Percentiles rank a stretch among this genome's conserved stretches.
phyloP scores from a whole-genome alignment of 1,284 basidiomycete genomes.

The Golubevia pallescens region DNA sequence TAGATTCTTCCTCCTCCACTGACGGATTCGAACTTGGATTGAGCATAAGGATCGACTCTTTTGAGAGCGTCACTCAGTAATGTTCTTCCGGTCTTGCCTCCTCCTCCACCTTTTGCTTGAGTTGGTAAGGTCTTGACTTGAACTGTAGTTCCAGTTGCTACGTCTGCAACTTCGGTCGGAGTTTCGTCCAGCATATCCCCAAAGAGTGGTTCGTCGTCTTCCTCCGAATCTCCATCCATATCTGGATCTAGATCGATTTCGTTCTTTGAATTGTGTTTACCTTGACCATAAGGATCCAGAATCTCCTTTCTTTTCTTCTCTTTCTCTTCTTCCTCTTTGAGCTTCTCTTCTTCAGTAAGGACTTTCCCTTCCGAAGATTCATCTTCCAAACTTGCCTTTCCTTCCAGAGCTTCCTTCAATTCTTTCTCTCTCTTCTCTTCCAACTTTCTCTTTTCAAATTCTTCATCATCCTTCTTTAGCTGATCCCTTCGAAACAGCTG shows the following conservation, averaged over 20 bases:
- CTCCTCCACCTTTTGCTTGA: slow-evolving; percentile 35
- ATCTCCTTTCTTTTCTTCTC: background rate
- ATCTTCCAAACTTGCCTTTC: background rate
- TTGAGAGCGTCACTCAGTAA: slow-evolving; percentile 49
- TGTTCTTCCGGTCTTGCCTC: slow-evolving; percentile 45
- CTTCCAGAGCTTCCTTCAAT: background rate
- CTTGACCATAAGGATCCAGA: background rate
- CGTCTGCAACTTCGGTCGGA: slow-evolving; percentile 16
- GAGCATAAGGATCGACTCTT: slow-evolving; percentile 42
- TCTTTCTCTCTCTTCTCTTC: background rate
- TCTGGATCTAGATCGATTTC: background rate
- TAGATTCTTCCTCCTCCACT: slow-evolving; percentile 32
- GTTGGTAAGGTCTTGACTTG: slow-evolving; percentile 33
- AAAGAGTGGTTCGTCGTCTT: background rate
- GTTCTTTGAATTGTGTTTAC: background rate
- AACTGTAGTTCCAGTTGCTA: slow-evolving; percentile 22
- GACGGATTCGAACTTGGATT: slow-evolving; percentile 34
- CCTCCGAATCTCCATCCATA: background rate
- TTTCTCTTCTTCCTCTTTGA: background rate
- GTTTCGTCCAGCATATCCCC: background rate
- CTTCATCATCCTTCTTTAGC: no score
- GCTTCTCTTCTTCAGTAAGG: background rate
- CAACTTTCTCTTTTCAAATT: no score
- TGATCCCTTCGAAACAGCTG: no score
- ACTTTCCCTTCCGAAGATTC: background rate